Conservation (phyloP, 2,329 filamentous ascomycete species). For the Aspergillus pseudonomiae region DNA sequence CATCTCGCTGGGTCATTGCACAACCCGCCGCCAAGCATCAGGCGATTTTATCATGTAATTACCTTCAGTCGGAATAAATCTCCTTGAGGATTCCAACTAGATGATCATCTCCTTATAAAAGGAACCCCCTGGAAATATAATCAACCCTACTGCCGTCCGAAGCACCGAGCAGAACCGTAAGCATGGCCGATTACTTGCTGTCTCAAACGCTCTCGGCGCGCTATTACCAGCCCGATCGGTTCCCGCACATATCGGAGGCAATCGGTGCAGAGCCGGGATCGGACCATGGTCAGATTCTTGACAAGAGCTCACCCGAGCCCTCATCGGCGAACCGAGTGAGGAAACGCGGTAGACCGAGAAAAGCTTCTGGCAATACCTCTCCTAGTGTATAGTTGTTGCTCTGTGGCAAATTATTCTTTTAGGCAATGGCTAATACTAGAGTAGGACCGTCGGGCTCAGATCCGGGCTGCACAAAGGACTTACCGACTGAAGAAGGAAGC, state of each 20-base stretch:
- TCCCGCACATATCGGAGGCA: not conserved
- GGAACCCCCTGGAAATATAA: not conserved
- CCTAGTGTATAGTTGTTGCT: not conserved
- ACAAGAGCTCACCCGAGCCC: not conserved
- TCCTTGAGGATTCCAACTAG: not conserved
- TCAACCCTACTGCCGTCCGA: not conserved
- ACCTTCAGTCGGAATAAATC: not conserved
- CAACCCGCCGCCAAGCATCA: not conserved
- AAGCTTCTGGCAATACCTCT: not conserved
- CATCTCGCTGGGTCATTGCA: not conserved
- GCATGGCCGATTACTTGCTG: conserved; percentile 2
- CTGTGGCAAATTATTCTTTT: too few relatives aligned
- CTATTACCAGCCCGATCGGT: conserved; percentile 2
- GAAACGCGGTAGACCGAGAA: conserved; percentile 7
- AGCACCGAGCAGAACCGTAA: not conserved
- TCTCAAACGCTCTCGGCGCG: conserved; percentile 10
- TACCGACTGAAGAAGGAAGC: conserved; percentile 85
- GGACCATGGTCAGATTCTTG: not conserved
- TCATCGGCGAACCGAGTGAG: not conserved
- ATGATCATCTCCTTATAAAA: not conserved
- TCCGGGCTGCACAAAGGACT: conserved; percentile 81
- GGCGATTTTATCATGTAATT: not conserved
- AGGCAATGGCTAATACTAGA: not conserved
- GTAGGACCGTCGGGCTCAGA: conserved; percentile 72
- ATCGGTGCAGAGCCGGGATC: not conserved